Evolutionary conservation across 768 basidiomycete genomes (phyloP), one percentile per base, ranked within the genome.

Genomic region (Trametes elegans): DNA sequence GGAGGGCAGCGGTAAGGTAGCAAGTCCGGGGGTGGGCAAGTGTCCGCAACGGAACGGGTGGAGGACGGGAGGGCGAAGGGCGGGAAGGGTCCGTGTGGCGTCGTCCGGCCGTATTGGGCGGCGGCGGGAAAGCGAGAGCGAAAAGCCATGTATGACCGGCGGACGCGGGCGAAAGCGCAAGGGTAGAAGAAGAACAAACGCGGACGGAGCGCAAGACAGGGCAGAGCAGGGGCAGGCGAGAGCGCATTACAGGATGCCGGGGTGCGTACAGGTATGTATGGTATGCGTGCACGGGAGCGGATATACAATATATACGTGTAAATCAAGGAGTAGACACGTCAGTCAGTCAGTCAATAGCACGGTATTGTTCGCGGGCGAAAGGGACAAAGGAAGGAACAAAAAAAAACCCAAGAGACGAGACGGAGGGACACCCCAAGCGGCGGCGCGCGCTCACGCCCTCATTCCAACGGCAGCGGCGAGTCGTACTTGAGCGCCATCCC

Each of bases 401-500:
- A 32, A n/a, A 34, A 26, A 13, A 26, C 28, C 18, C 6, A 26
- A 18, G 21, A 31, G 21, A 34, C 3, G 19, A 6, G 13, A 31
- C 1, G 28, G 16, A 6, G 11, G 23, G 42, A 34, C 26, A 29
- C 44, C 29, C 14, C 28, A 21, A 18, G 18, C 28, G 18, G 43
- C 13, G 18, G 44, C 31, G 18, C 31, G 21, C 53, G 45, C 18
- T 56, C 59, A 66, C 40, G 60, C 65, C 62, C 65, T 64, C 65
- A 68, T 66, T 63, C 66, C 66, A 64, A 68, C 60, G 53, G 62
- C 56, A 62, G 63, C 55, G 62, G 62, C 42, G 62, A 64, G 53
- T 64, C 66, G 66, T 62, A 67, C 66, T 66, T 67, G 62, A 65
- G 58, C 44, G 55, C 56, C 60, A 56, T 57, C 45, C 53, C 62